phyloP scores from a whole-genome alignment of 2,329 filamentous ascomycete genomes.

The Hypoxylon sp. region DNA sequence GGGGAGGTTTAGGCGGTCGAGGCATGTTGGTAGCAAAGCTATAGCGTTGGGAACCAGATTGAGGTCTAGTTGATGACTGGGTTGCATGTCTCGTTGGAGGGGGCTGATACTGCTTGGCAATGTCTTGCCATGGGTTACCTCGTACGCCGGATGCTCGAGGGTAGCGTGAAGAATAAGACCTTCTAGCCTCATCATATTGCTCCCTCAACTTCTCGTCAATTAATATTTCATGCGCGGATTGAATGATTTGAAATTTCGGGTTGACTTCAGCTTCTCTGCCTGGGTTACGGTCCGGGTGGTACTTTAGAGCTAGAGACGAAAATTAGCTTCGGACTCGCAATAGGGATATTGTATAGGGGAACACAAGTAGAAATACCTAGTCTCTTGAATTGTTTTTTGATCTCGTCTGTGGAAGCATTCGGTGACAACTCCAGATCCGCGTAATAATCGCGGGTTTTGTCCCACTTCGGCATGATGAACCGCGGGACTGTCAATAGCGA shows the following conservation, averaged over 20 bases:
- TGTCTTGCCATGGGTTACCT: constrained; percentile 71
- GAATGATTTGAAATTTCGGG: constrained; percentile 87
- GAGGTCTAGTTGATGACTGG: constrained; percentile 41
- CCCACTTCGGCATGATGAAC: constrained; percentile 75
- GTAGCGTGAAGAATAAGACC: constrained; percentile 57
- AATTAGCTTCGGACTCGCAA: constrained; percentile 47
- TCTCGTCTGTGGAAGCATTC: constrained; percentile 78
- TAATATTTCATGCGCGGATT: constrained; percentile 85
- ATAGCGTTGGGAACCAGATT: constrained; percentile 64
- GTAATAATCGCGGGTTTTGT: constrained; percentile 84
- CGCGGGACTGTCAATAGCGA: constrained; percentile 30
- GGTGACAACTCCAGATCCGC: constrained; percentile 81
- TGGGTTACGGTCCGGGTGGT: constrained; percentile 90
- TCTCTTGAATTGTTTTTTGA: constrained; percentile 89
- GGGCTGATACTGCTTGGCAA: constrained; percentile 64
- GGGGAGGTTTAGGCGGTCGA: constrained; percentile 36
- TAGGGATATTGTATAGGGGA: constrained; percentile 12
- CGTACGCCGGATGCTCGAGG: constrained; percentile 68
- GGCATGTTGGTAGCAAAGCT: constrained; percentile 48
- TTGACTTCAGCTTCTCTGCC: constrained; percentile 85
- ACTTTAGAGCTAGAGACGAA: constrained; percentile 76
- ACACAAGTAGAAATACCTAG: constrained; percentile 70
- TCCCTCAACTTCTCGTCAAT: constrained; percentile 65
- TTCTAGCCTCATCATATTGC: constrained; percentile 67
- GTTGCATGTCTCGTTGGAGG: constrained; percentile 59